A percentile compares a stretch with the other conserved stretches of the same genome.
Evolutionary conservation across 805 yeast species (phyloP).

Genomic region (Candida broadrunensis): DNA sequence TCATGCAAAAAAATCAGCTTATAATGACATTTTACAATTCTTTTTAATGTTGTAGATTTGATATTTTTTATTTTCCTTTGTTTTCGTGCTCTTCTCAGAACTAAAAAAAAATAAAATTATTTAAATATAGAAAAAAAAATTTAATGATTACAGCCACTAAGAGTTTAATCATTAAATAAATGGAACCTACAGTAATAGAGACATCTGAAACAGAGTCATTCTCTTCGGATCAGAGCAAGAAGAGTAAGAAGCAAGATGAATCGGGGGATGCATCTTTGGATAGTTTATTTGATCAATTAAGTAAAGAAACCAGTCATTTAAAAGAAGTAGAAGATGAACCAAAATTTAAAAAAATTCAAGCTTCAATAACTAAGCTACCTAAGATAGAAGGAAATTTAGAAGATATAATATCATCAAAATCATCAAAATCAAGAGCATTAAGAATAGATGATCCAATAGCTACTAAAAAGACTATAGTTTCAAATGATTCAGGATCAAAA

Average conservation of each 20-base stretch:
- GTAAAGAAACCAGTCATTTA: constrained; percentile 17
- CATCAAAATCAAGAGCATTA: constrained; percentile 17
- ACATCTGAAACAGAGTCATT: constrained; percentile 21
- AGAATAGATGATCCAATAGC: constrained; percentile 48
- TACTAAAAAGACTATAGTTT: constrained; percentile 11
- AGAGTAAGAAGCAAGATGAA: constrained; percentile 2
- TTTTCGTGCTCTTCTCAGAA: too few species aligned
- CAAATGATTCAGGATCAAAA: constrained; percentile 46
- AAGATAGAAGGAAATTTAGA: constrained; percentile 35
- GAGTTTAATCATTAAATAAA: neutral
- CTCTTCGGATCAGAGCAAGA: constrained; percentile 14
- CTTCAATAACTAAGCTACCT: constrained; percentile 34
- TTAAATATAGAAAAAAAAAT: too few species aligned
- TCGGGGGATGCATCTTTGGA: constrained; percentile 21
- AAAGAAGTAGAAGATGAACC: neutral
- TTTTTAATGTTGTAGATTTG: too few species aligned
- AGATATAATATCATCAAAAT: constrained; percentile 10
- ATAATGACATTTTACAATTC: too few species aligned
- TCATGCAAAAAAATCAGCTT: too few species aligned
- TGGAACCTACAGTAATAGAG: constrained; percentile 6
- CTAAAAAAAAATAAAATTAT: too few species aligned
- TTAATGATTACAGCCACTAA: too few species aligned
- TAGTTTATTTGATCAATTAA: constrained; percentile 27
- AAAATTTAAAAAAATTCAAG: constrained; percentile 30
- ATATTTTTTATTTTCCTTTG: too few species aligned